These are phyloP conservation scores for Phyllosticta capitalensis DNA, from an alignment of 2,329 filamentous ascomycete species.

Conservation along the genomic window DNA sequence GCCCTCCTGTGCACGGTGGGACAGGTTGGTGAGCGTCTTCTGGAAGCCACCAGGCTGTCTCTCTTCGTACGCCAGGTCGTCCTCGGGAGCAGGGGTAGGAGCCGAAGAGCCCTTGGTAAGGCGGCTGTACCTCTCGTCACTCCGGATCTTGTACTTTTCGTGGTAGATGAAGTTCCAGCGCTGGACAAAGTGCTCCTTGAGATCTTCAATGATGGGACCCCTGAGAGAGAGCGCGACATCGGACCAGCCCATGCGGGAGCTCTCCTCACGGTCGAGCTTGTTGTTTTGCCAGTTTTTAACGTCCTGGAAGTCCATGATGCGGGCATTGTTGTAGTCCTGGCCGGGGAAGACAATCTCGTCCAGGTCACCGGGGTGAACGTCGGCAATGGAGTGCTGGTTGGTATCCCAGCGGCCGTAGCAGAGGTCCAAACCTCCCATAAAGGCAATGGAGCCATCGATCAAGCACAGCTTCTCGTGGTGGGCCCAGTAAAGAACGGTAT, in stretches of 20 bases:
- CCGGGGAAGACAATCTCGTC: slow-evolving; percentile 73
- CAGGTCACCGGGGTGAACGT: slow-evolving; percentile 70
- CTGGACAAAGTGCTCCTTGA: slow-evolving; percentile 70
- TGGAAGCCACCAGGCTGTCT: slow-evolving; percentile 21
- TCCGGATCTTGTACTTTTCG: slow-evolving; percentile 62
- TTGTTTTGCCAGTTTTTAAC: slow-evolving; percentile 75
- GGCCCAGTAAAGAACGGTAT: slow-evolving; percentile 80
- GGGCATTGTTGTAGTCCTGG: slow-evolving; percentile 87
- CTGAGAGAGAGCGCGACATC: slow-evolving; percentile 70
- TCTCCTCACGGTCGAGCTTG: slow-evolving; percentile 70
- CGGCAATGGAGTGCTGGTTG: slow-evolving; percentile 74
- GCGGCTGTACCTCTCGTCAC: slow-evolving; percentile 39
- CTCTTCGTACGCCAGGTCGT: slow-evolving; percentile 24
- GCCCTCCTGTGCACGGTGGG: slow-evolving; percentile 4
- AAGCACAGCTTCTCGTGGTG: slow-evolving; percentile 88
- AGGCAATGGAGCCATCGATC: slow-evolving; percentile 67
- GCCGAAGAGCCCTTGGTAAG: slow-evolving; percentile 16
- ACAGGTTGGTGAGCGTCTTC: slow-evolving; percentile 5
- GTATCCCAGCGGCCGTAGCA: slow-evolving; percentile 86
- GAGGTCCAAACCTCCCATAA: slow-evolving; percentile 86
- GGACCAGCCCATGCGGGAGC: slow-evolving; percentile 85
- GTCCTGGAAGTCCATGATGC: slow-evolving; percentile 70
- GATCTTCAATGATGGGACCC: slow-evolving; percentile 65
- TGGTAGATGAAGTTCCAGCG: slow-evolving; percentile 88
- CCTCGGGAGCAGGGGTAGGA: slow-evolving; percentile 26